Evolutionary conservation across 768 basidiomycete genomes (phyloP).

Genomic region (Phylloporus sp.): DNA sequence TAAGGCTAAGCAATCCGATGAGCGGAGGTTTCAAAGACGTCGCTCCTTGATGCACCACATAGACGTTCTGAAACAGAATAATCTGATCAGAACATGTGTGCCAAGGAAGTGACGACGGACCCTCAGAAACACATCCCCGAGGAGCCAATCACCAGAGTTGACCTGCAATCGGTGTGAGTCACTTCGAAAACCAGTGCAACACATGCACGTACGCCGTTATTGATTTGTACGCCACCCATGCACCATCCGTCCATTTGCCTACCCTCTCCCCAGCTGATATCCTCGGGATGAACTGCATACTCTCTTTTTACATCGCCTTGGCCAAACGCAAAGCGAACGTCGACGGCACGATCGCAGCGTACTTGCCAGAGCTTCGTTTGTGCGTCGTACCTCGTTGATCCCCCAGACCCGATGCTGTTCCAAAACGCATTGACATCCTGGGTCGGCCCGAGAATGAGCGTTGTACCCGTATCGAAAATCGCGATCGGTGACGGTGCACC

Average conservation of each 20-base stretch:
- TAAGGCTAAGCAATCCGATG: slow-evolving; percentile 46
- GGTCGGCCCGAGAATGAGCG: slow-evolving; percentile 51
- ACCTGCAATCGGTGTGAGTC: slow-evolving; percentile 30
- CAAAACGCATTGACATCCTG: slow-evolving; percentile 53
- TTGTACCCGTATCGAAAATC: slow-evolving; percentile 63
- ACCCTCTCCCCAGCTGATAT: slow-evolving; percentile 49
- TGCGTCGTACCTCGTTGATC: slow-evolving; percentile 34
- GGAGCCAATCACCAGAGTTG: slow-evolving; percentile 57
- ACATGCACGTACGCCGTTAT: slow-evolving; percentile 40
- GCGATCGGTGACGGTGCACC: slow-evolving; percentile 44
- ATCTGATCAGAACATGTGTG: slow-evolving; percentile 1
- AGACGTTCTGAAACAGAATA: slow-evolving; percentile 43
- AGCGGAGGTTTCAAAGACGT: slow-evolving; percentile 38
- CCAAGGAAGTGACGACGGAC: slow-evolving; percentile 27
- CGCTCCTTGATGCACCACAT: slow-evolving; percentile 44
- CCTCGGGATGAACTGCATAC: slow-evolving; percentile 48
- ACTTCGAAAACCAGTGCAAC: not conserved
- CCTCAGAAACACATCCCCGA: slow-evolving; percentile 56
- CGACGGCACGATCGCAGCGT: slow-evolving; percentile 45
- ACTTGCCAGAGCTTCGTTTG: slow-evolving; percentile 45
- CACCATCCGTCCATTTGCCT: slow-evolving; percentile 45
- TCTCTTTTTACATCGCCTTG: slow-evolving; percentile 30
- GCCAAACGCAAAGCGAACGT: slow-evolving; percentile 45
- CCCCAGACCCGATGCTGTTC: slow-evolving; percentile 41
- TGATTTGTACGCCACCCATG: slow-evolving; percentile 53